Conservation (phyloP, 2,329 filamentous ascomycete species). For the Trichoderma gracile region DNA sequence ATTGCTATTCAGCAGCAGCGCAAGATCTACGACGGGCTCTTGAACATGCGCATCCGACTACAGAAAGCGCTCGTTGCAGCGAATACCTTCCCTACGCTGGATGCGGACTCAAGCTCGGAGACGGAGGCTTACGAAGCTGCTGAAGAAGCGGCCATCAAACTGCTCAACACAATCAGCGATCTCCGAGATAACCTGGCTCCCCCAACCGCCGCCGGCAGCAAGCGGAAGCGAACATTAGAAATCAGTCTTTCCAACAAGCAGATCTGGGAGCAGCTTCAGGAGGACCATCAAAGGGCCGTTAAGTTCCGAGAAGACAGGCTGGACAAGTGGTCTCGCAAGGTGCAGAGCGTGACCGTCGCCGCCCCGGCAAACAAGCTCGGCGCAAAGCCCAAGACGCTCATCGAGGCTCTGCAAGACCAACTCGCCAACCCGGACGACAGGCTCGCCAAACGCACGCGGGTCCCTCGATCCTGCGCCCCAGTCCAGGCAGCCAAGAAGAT, state of each 20-base stretch:
- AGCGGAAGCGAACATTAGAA: constrained; percentile 60
- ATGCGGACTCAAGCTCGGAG: constrained; percentile 42
- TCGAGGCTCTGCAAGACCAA: constrained; percentile 68
- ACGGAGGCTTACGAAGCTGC: constrained; percentile 68
- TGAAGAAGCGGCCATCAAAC: constrained; percentile 78
- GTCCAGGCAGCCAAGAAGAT: constrained; percentile 62
- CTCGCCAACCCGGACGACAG: constrained; percentile 63
- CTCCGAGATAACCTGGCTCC: constrained; percentile 64
- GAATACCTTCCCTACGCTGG: constrained; percentile 66
- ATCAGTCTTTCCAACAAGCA: constrained; percentile 59
- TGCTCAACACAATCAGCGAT: constrained; percentile 78
- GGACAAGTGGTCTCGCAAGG: constrained; percentile 86
- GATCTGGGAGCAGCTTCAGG: constrained; percentile 72
- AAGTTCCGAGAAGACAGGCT: constrained; percentile 69
- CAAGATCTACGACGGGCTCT: constrained; percentile 79
- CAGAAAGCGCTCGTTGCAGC: constrained; percentile 85
- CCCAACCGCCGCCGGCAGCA: constrained; percentile 54
- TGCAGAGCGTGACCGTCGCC: constrained; percentile 49
- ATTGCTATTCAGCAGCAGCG: constrained; percentile 83
- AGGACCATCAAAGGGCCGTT: constrained; percentile 60
- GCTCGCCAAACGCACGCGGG: constrained; percentile 67
- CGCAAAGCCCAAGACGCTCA: constrained; percentile 49
- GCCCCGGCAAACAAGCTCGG: constrained; percentile 32
- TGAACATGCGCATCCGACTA: constrained; percentile 87
- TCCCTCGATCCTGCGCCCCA: constrained; percentile 75